Evolutionary conservation across 1,284 basidiomycete species (phyloP), one percentile per base, ranked within the genome.

Genomic region (Dichomitus squalens): DNA sequence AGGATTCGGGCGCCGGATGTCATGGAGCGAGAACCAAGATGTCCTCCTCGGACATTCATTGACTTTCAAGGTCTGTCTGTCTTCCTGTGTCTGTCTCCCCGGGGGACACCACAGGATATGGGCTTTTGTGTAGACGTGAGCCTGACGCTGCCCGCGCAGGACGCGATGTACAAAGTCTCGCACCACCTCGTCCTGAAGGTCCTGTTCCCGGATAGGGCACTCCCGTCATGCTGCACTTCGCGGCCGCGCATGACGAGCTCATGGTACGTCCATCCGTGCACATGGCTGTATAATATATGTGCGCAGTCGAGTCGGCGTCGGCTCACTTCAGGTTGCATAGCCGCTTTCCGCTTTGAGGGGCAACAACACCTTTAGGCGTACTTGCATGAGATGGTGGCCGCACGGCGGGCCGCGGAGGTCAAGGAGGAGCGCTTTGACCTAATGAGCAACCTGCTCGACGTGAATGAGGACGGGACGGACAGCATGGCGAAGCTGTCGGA

Each of bases 1-100:
- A 52, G 83, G 84, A 75, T 87, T 86, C 64, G 84, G 84, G 1
- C 76, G 76, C 23, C 72, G 69, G 41, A 77, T 85, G 25, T 75
- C 78, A 0, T 86, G 81, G 83, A 70, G 72, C 40, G 79, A 81
- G 47, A 79, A 81, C 34, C 60, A 64, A 4, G 58, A 61, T 8
- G 63, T 76, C 18, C 78, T 81, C 1, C 58, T 70, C 0, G 81
- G 81, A 1, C 81, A 87, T 65, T 61, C 69, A 27, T 73, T 87
- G 70, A 75, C 81, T 2, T 87, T 86, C 74, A 83, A 82, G 29
- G 29, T 31, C 29, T 31, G 11, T 31, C 29, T n/a, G n/a, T n/a
- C n/a, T n/a, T n/a, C 29, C 11, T 31, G 11, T 31, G 29, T 31
- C 29, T 6, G 11, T 11, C 29, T 31, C 29, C n/a, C n/a, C n/a